Percentiles rank a stretch among this genome's conserved stretches.
Conservation (phyloP, 2,329 filamentous ascomycete genomes). For the Neoascochyta sp. region DNA sequence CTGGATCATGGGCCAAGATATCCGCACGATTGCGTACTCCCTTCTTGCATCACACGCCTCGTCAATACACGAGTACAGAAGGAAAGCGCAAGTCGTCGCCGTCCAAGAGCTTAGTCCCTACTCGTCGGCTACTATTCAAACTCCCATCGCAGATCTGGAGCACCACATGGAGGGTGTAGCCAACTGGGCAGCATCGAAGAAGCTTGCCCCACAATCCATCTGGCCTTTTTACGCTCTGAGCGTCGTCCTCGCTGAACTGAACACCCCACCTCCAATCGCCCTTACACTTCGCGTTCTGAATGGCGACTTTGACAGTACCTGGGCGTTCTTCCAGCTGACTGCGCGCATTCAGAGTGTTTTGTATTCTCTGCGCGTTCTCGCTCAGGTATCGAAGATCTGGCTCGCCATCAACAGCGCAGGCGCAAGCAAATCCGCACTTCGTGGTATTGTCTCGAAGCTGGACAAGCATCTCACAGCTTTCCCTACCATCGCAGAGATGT, state of each 20-base stretch:
- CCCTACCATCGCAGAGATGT: constrained; percentile 21
- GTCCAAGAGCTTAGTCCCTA: constrained; percentile 17
- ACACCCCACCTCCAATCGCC: constrained; percentile 15
- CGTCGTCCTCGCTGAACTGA: constrained; percentile 19
- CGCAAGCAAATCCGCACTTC: too few species aligned
- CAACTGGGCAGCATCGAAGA: constrained; percentile 13
- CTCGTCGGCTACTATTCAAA: constrained; percentile 2
- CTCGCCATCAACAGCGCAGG: constrained; percentile 8
- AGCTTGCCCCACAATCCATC: constrained; percentile 10
- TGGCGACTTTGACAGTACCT: constrained; percentile 32
- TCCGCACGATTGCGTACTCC: constrained; percentile 41
- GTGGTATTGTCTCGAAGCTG: constrained; percentile 11
- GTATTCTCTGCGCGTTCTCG: constrained; percentile 44
- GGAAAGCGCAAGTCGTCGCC: constrained; percentile 34
- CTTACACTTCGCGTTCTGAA: constrained; percentile 21
- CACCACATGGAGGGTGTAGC: constrained; percentile 11
- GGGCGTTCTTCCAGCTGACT: constrained; percentile 39
- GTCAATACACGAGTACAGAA: constrained; percentile 36
- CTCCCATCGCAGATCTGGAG: constrained; percentile 10
- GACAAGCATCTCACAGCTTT: constrained; percentile 16
- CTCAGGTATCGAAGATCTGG: constrained; percentile 34
- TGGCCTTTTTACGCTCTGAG: constrained; percentile 28
- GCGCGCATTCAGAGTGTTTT: constrained; percentile 42
- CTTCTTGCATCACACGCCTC: constrained; percentile 20
- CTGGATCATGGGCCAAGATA: constrained; percentile 39